Evolutionary conservation across 2,329 filamentous ascomycete genomes (phyloP), one percentile per base, ranked within the genome.

Genomic region (Amphichorda felina): DNA sequence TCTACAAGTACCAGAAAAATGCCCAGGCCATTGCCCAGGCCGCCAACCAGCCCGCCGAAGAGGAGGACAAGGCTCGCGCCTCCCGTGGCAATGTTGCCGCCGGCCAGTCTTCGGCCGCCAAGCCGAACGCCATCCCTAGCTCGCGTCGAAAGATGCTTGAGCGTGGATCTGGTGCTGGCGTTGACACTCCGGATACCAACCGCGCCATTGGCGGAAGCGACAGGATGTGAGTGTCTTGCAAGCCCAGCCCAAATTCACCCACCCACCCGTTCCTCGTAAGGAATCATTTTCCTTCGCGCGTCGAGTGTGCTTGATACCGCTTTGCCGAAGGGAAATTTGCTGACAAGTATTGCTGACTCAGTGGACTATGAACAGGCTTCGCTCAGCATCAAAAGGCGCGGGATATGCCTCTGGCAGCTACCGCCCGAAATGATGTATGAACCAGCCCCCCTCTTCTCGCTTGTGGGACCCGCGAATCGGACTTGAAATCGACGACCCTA

Each of bases 1-100:
- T 96, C 53, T 96, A 95, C 78, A 96, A 96, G 72, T 95, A 96
- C 72, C 88, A 95, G 75, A 95, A 95, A 80, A 96, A 95, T 51
- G 88, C 88, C 37, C 85, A 93, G 66, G 87, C 87, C 54, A 94
- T 94, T 59, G 84, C 85, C 48, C 81, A 89, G 60, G 83, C 82
- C 48, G 79, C 78, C 46, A 79, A 72, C 47, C 68, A 75, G 53
- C 64, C 64, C 40, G 75, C 73, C 47, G 82, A 87, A 45, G 77
- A 78, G 28, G 82, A 87, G 14, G 84, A 91, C 53, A 85, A 88
- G 64, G 69, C 72, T 45, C 75, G 75, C 48, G 77, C 78, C 56
- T 72, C 71, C 51, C 76, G 78, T 53, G 75, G 77, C 49, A 73
- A 68, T 45, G 72, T 72, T 51, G 75, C 79, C 41, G 73, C 72